phyloP scores from a whole-genome alignment of 495 filamentous ascomycete species.

The Cercophora sp. region DNA sequence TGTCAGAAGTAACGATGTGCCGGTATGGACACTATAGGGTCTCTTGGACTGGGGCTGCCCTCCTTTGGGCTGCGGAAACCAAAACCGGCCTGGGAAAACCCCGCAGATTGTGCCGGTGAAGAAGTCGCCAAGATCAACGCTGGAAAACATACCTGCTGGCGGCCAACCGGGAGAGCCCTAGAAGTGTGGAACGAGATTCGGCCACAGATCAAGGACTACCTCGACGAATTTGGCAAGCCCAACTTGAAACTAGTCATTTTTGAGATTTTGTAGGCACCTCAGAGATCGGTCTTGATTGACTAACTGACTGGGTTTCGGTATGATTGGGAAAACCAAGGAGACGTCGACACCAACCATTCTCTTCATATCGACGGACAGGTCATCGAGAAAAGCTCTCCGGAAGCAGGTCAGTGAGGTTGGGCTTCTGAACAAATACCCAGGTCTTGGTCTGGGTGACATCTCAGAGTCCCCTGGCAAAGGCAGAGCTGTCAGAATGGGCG shows the following conservation, averaged over 20 bases:
- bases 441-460: neutral
- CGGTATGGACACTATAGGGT: neutral
- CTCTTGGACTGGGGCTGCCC: neutral
- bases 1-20: neutral
- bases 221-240: neutral
- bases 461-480: neutral
- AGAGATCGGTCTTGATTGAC: too few species aligned
- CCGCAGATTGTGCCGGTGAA: neutral
- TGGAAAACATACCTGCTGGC: neutral
- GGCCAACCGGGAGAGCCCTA: neutral
- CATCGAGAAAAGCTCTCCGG: neutral
- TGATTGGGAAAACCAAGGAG: conserved; percentile 2
- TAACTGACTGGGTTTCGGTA: too few species aligned
- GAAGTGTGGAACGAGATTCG: neutral
- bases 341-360: neutral
- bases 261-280: neutral
- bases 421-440: neutral
- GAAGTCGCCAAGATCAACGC: neutral
- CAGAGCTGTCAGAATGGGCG: neutral
- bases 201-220: neutral
- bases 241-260: neutral
- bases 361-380: neutral
- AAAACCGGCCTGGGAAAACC: neutral
- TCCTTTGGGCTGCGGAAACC: neutral
- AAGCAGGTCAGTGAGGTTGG: neutral